phyloP scores from a whole-genome alignment of 2,329 filamentous ascomycete genomes.

The Pezicula carpinea region DNA sequence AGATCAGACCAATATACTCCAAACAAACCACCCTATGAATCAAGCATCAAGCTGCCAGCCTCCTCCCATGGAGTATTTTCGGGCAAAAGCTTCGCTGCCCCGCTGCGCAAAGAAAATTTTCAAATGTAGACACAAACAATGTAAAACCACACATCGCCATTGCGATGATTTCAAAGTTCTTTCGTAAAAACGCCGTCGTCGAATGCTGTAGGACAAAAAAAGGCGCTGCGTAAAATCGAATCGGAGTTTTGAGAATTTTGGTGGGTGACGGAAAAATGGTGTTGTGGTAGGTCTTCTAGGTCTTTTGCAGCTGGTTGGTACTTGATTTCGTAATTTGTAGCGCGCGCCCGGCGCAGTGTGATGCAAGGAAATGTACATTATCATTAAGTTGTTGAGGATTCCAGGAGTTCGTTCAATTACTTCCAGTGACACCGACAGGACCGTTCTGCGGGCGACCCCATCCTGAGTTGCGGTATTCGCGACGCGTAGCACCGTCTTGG shows the following conservation, averaged over 20 bases:
- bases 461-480: constrained; percentile 28
- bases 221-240: constrained; percentile 11
- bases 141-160: constrained; percentile 16
- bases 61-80: no score
- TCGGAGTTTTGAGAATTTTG: constrained; percentile 9
- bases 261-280: neutral
- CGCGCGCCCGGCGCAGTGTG: constrained; percentile 9
- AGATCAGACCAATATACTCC: constrained; percentile 19
- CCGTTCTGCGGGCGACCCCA: constrained; percentile 30
- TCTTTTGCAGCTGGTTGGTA: constrained; percentile 11
- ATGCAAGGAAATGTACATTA: constrained; percentile 19
- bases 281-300: constrained; percentile 15
- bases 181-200: constrained; percentile 18
- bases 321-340: constrained; percentile 10
- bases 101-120: constrained; percentile 4
- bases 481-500: constrained; percentile 19
- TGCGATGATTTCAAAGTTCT: neutral
- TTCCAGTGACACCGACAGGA: constrained; percentile 28
- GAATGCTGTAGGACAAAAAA: constrained; percentile 17
- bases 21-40: constrained; percentile 14
- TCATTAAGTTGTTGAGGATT: constrained; percentile 11
- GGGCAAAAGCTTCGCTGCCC: no score
- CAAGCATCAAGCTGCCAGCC: constrained; percentile 9
- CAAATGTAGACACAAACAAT: constrained; percentile 20
- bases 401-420: constrained; percentile 15